phyloP scores from a whole-genome alignment of 805 yeast species.

The Komagataella ulmi region DNA sequence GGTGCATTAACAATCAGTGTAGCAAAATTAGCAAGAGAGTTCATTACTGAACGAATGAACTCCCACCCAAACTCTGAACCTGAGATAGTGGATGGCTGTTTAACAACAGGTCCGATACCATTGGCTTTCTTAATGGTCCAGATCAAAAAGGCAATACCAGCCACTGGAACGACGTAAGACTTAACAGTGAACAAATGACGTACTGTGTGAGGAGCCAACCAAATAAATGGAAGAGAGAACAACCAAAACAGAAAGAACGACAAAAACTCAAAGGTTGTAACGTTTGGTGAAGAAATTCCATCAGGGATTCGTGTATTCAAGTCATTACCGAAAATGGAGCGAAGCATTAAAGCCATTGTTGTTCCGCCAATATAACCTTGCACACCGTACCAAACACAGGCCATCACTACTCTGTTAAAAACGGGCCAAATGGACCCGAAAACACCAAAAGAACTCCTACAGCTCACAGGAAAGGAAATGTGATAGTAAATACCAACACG shows the following conservation, averaged over 20 bases:
- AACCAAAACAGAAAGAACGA: slow-evolving; percentile 77
- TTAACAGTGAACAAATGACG: slow-evolving; percentile 78
- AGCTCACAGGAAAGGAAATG: slow-evolving; percentile 72
- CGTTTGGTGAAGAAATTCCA: slow-evolving; percentile 42
- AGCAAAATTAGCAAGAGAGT: slow-evolving; percentile 74
- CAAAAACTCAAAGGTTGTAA: slow-evolving; percentile 62
- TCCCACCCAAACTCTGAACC: slow-evolving; percentile 73
- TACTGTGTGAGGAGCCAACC: slow-evolving; percentile 70
- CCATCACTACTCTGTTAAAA: slow-evolving; percentile 74
- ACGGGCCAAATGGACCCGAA: slow-evolving; percentile 86
- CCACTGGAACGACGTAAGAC: slow-evolving; percentile 67
- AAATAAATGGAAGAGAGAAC: slow-evolving; percentile 64
- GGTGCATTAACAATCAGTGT: slow-evolving; percentile 84
- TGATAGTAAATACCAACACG: slow-evolving; percentile 75
- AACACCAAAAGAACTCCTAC: slow-evolving; percentile 75
- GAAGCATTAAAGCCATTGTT: slow-evolving; percentile 66
- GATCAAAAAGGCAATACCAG: slow-evolving; percentile 69
- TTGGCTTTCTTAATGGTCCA: slow-evolving; percentile 77
- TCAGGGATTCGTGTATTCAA: slow-evolving; percentile 51
- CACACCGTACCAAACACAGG: slow-evolving; percentile 72
- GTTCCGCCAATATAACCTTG: slow-evolving; percentile 80
- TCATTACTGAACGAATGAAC: slow-evolving; percentile 66
- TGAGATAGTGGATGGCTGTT: slow-evolving; percentile 33
- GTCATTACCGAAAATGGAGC: slow-evolving; percentile 61
- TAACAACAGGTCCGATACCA: slow-evolving; percentile 66